phyloP scores from a whole-genome alignment of 2,329 filamentous ascomycete genomes.

The Aspergillus brasiliensis region DNA sequence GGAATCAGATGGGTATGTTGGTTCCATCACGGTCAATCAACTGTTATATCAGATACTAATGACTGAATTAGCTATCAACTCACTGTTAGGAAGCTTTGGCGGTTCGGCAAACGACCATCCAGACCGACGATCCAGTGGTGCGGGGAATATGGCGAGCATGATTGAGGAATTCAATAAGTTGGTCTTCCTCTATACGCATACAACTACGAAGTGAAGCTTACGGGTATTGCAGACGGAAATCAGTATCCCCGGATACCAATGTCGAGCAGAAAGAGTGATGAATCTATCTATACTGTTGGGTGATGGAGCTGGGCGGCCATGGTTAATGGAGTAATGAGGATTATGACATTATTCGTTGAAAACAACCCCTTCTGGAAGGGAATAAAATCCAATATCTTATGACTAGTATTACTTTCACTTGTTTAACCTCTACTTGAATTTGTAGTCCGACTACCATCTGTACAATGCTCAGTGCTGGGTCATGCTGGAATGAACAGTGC shows the following conservation, averaged over 20 bases:
- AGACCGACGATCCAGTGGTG: constrained; percentile 18
- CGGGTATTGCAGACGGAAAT: neutral
- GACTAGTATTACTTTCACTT: neutral
- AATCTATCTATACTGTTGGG: neutral
- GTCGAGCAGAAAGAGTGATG: neutral
- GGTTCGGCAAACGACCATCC: constrained; percentile 19
- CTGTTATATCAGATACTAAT: neutral
- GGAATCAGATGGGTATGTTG: constrained; percentile 13
- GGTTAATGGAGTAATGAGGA: neutral
- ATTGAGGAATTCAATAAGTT: constrained; percentile 46
- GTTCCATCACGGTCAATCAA: neutral
- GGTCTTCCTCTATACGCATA: neutral
- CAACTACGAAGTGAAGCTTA: neutral
- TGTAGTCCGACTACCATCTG: neutral
- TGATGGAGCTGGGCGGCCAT: neutral
- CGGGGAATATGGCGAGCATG: constrained; percentile 36
- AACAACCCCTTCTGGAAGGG: neutral
- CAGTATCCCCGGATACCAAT: neutral
- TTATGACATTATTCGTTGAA: neutral
- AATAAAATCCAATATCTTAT: neutral
- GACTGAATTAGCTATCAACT: constrained; percentile 47
- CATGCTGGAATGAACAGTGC: neutral
- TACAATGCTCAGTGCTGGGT: neutral
- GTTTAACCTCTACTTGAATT: neutral
- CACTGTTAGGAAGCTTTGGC: constrained; percentile 50